Evolutionary conservation across 2,329 filamentous ascomycete genomes (phyloP), one percentile per base, ranked within the genome.

Genomic region (Zymoseptoria ardabiliae): DNA sequence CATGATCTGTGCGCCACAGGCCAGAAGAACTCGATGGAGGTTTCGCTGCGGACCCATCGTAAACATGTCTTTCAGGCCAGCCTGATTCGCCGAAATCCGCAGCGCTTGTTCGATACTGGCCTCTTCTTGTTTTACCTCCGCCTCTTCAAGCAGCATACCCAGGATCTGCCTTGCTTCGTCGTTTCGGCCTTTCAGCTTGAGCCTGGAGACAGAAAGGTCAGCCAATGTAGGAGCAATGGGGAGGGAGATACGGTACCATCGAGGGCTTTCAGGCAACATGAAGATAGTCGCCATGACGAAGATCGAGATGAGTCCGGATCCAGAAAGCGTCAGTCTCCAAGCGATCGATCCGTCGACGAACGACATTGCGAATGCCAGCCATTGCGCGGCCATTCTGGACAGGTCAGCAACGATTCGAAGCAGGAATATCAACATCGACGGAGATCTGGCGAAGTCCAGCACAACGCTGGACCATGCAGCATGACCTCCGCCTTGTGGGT

Each of bases 31-130:
- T 4, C 61, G 48, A 50, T 62, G 57, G 28, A 62, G 60, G 2
- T 60, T 52, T 17, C 58, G 52, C 19, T 58, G 59, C 7, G 58
- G 55, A 19, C 61, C 61, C 30, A 58, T 61, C 63, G 78, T 81
- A 68, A 82, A 72, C 1, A 72, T 70, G 7, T 72, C 74, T 58
- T 68, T 70, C 21, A 74, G 71, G n/a, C 72, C 70, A 20, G 71
- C 69, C 64, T 75, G 72, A 21, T 74, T 74, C 10, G 74, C 72
- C 6, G 35, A 72, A 71, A 9, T 67, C 67, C 56, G 75, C 72
- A 52, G 71, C 71, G 66, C 90, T 86, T 20, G 84, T 72, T 10
- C n/a, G n/a, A n/a, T n/a, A n/a, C n/a, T n/a, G n/a, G n/a, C n/a
- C n/a, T n/a, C n/a, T n/a, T n/a, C n/a, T n/a, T n/a, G n/a, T n/a